Base-by-base conservation (phyloP, 2,329 filamentous ascomycete genomes). In the Taxawa tesnikishii region DNA sequence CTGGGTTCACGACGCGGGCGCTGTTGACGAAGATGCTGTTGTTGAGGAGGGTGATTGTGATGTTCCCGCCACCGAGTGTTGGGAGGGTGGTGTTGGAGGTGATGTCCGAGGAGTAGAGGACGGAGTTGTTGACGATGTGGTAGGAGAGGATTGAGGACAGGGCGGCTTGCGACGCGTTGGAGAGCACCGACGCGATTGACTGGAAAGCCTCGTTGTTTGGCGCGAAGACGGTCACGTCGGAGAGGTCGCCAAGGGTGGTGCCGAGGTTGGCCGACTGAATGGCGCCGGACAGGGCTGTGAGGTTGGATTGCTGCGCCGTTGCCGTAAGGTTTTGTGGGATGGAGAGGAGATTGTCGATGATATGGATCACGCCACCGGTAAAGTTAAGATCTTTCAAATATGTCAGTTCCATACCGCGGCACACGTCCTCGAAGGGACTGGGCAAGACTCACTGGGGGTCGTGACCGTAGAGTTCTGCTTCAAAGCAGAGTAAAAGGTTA, bases 141-240 rank as follows among this genome's bases (percentile, higher is more conserved):
- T 83, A 83, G 15, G 62, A 55, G 19, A 82, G 60, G 31, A 81
- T 63, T 16, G 50, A 51, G 2, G 60, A 50, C 2, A 79, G 58
- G 10, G 70, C 51, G 4, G 62, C 50, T 1, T 53, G 47, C 15
- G 59, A 60, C 17, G 76, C 50, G 36, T 62, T 62, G 16, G 53
- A 48, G 8, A 73, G 47, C 3, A 65, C 56, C 30, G 62, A 70
- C 34, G 67, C 71, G 26, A 79, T 69, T 15, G 58, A 52, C 19
- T 65, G 58, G 56, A 80, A 74, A 9, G 74, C 74, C 2, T 56
- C 56, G 48, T 79, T 74, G 46, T 58, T 64, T 2, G 77, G 76
- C 1, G 68, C 73, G 41, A 82, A 80, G 39, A 81, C 61, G 34
- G 77, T 81, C 24, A 80, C 41, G 45, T 74, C 61, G 16, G 46